Evolutionary conservation across 306 rosid genomes (phyloP), one percentile per base, ranked within the genome.

Genomic region (Vicia sativa): DNA sequence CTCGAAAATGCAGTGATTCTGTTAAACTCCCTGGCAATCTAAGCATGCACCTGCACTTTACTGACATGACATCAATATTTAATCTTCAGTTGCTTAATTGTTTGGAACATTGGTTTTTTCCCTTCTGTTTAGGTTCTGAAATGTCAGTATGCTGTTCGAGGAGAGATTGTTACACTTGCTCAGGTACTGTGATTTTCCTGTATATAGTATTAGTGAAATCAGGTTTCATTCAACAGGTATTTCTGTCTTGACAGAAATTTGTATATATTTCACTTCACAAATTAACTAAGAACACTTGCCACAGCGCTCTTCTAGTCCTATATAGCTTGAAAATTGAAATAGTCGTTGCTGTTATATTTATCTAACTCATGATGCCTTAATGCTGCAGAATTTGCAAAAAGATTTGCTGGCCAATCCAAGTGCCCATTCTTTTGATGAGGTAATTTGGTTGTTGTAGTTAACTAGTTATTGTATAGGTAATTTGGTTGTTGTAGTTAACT

Each of bases 61-160:
- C 48, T 53, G 25, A 57, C 62, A 21, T 21, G n/a, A n/a, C 23
- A 23, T 19, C 38, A 13, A 23, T 34, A 25, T 78, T 46, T 64
- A 9, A 45, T 63, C 38, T 57, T 16, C 50, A 37, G 53, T 49
- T 62, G 65, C 52, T 45, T 60, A 60, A 41, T 62, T 45, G n/a
- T 60, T 65, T 66, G 76, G 63, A 19, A 19, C 48, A 39, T 1
- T 42, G 3, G 0, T n/a, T 58, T 67, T 12, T 58, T 67, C 29
- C 23, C 61, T 55, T 12, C 21, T 76, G 42, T 56, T n/a, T 76
- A 93, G 99, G 91, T 93, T 84, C 71, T 90, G 82, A 76, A 85
- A 61, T 88, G 97, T 69, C 92, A 93, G 86, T 93, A 93, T 79
- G 97, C 99, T 74, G 97, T 93, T 53, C 89, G 97, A 69, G 99